Conservation (phyloP, 1,284 basidiomycete genomes). For the Puccinia horiana region DNA sequence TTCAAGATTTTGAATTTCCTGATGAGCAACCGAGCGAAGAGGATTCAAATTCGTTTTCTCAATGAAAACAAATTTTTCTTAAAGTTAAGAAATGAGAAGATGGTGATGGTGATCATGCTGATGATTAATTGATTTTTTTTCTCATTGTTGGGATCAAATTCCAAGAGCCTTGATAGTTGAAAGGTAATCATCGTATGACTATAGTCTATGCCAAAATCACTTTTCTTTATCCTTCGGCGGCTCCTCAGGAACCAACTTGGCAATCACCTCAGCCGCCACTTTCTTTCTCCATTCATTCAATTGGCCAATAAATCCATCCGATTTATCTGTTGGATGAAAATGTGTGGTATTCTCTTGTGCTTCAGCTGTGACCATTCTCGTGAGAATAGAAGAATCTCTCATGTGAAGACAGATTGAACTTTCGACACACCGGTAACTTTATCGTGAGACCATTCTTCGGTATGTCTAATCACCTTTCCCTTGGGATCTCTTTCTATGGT, state of each 20-base stretch:
- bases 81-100: too few relatives aligned
- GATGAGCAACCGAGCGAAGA: too few relatives aligned
- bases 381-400: background rate
- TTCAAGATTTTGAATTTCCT: too few relatives aligned
- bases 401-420: too few relatives aligned
- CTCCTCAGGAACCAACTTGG: constrained; percentile 44
- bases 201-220: background rate
- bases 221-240: constrained; percentile 34
- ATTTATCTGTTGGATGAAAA: constrained; percentile 4
- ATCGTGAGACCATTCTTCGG: constrained; percentile 51
- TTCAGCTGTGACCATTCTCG: background rate
- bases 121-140: too few relatives aligned
- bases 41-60: too few relatives aligned
- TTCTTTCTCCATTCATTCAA: constrained; percentile 52
- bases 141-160: too few relatives aligned
- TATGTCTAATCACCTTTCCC: constrained; percentile 50
- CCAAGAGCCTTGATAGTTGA: too few relatives aligned
- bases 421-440: constrained; percentile 43
- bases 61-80: too few relatives aligned
- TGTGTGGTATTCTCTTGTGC: background rate
- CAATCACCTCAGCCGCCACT: constrained; percentile 44
- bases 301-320: constrained; percentile 49
- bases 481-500: constrained; percentile 48
- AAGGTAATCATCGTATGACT: too few relatives aligned
- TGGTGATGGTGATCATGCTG: too few relatives aligned